Evolutionary conservation across 257 asterid genomes (phyloP).

Genomic region (Apocynum venetum): DNA sequence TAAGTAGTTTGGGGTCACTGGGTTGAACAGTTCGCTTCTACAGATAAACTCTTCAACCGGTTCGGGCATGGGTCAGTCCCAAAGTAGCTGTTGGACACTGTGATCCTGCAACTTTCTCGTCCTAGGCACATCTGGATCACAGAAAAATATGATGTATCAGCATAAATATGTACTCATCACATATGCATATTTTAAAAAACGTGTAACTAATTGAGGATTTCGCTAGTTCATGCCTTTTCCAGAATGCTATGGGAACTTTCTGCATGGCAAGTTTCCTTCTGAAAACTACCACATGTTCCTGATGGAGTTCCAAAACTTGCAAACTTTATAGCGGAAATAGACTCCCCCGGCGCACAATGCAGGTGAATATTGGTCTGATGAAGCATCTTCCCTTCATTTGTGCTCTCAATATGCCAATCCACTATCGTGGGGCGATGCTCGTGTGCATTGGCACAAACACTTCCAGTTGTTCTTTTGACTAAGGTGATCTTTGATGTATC

Average conservation of each 20-base stretch:
- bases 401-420: constrained; percentile 30
- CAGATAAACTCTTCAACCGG: constrained; percentile 44
- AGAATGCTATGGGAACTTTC: constrained; percentile 33
- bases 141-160: background rate
- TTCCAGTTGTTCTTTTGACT: constrained; percentile 29
- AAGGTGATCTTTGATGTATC: constrained; percentile 48
- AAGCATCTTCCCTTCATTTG: constrained; percentile 24
- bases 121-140: constrained; percentile 43
- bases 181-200: too few relatives aligned
- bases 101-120: constrained; percentile 43
- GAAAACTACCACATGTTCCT: constrained; percentile 48
- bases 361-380: constrained; percentile 40
- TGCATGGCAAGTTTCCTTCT: constrained; percentile 45
- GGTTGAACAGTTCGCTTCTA: constrained; percentile 48
- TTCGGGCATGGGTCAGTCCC: constrained; percentile 55
- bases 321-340: constrained; percentile 45
- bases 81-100: constrained; percentile 41
- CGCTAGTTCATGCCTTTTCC: constrained; percentile 35
- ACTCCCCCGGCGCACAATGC: constrained; percentile 36
- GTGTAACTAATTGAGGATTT: background rate
- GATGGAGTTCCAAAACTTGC: constrained; percentile 58
- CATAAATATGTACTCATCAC: background rate
- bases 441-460: constrained; percentile 18
- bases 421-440: constrained; percentile 34
- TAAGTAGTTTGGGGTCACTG: background rate